Evolutionary conservation across 1,284 basidiomycete species (phyloP), one percentile per base, ranked within the genome.

Genomic region (Fistulinella staudtii): DNA sequence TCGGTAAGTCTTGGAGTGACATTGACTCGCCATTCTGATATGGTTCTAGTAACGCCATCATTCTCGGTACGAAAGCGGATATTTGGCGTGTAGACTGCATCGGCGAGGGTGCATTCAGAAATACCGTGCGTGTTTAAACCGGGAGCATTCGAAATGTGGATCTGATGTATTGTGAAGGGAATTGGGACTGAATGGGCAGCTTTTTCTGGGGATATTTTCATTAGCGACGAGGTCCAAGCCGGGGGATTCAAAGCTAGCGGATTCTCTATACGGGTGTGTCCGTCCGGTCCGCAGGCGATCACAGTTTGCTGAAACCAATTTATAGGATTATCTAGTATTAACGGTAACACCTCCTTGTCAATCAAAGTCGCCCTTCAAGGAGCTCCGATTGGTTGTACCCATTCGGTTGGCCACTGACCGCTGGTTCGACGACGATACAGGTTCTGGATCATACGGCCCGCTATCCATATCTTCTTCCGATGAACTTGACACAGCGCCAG

Each of bases 81-180:
- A 86, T 87, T 34, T 87, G 84, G 83, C 70, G 76, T 43, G 72
- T 79, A 1, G 75, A 78, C 48, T 70, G 64, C 41, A 79, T 86
- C 34, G 84, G 84, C 15, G 77, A 81, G 53, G 85, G 74, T 4
- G 64, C 63, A 4, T 84, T 87, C 52, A 71, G 60, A 51, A 76
- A 74, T 53, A 67, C 70, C 46, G 83, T 85, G 47, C 35, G 76
- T 66, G n/a, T 27, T 22, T 40, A 38, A 38, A 18, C 14, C 4
- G n/a, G 25, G 11, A 5, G 7, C 36, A 22, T 6, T 39, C 41
- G 15, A 7, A 24, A 23, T 14, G 29, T 15, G 29, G 17, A 41
- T 36, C 37, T 52, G 29, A 63, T 25, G 20, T 9, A 35, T 17
- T 22, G 15, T 39, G 2, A 52, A 85, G 82, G 78, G 74, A 20